Percentiles rank a stretch among this genome's conserved stretches.
These are phyloP conservation scores for Neurospora pannonica DNA, from an alignment of 495 filamentous ascomycete genomes.

Conservation along the genomic window DNA sequence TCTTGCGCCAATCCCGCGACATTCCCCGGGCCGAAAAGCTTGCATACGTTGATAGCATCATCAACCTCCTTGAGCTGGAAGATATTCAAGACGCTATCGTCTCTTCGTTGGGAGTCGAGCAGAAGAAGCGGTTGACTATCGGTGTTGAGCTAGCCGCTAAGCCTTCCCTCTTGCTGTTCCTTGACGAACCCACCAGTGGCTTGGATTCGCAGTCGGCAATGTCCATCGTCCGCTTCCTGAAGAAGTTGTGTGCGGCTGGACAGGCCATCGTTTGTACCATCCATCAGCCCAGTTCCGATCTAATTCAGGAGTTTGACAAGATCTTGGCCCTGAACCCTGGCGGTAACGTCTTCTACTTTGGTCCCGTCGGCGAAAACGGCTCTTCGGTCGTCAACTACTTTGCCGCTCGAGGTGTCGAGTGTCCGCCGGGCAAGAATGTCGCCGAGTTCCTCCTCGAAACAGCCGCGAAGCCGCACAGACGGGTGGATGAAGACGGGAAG, in stretches of 20 bases:
- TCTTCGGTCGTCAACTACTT: conserved; percentile 39
- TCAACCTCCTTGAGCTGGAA: conserved; percentile 74
- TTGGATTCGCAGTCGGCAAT: conserved; percentile 79
- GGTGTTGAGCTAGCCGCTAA: conserved; percentile 88
- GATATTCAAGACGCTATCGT: conserved; percentile 77
- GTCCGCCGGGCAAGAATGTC: conserved; percentile 57
- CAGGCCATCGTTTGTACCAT: conserved; percentile 70
- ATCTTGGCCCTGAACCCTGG: conserved; percentile 59
- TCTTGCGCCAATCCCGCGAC: conserved; percentile 65
- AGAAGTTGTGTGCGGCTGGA: conserved; percentile 69
- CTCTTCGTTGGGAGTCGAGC: conserved; percentile 58
- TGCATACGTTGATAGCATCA: conserved; percentile 78
- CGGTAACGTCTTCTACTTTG: conserved; percentile 66
- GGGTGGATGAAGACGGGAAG: conserved; percentile 49
- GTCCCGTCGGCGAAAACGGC: conserved; percentile 42
- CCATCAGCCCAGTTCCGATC: conserved; percentile 64
- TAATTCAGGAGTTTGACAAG: conserved; percentile 71
- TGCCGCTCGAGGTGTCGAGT: conserved; percentile 56
- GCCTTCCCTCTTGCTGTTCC: conserved; percentile 64
- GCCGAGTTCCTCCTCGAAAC: conserved; percentile 84
- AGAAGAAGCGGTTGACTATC: conserved; percentile 67
- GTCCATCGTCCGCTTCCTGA: conserved; percentile 74
- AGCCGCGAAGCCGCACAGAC: conserved; percentile 57
- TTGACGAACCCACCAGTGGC: conserved; percentile 75
- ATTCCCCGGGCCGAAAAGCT: conserved; percentile 61